Percentiles rank a stretch among this genome's conserved stretches.
phyloP scores from a whole-genome alignment of 257 asterid genomes.

The Anisodus acutangulus region DNA sequence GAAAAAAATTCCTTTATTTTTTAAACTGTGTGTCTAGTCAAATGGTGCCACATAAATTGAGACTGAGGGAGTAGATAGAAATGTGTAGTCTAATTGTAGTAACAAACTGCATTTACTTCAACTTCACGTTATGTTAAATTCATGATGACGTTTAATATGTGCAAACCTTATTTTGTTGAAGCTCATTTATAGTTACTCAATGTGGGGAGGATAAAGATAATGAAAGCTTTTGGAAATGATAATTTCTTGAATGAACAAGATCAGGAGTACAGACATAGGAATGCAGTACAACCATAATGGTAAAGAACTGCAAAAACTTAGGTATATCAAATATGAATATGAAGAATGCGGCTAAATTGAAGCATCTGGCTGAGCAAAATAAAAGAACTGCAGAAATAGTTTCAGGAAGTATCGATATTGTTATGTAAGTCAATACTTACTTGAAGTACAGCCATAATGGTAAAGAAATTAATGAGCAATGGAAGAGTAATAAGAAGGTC shows the following conservation, averaged over 20 bases:
- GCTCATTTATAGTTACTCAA: slow-evolving; percentile 54
- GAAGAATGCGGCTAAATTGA: slow-evolving; percentile 89
- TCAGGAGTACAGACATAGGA: slow-evolving; percentile 62
- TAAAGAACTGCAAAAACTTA: no score
- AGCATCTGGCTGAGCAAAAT: slow-evolving; percentile 55
- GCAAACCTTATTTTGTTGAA: slow-evolving; percentile 45
- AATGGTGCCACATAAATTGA: no score
- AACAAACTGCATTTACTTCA: slow-evolving; percentile 44
- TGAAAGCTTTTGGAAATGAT: slow-evolving; percentile 47
- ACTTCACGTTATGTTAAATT: no score
- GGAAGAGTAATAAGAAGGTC: slow-evolving; percentile 47
- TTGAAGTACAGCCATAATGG: slow-evolving; percentile 40
- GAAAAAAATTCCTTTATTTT: no score
- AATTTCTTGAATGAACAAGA: slow-evolving; percentile 52
- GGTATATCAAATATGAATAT: slow-evolving; percentile 86
- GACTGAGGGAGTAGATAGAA: no score
- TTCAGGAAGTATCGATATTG: no score
- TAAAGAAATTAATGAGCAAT: slow-evolving; percentile 46
- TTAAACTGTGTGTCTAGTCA: no score
- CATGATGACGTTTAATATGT: slow-evolving; percentile 23
- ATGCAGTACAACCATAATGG: no score
- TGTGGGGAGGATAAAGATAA: slow-evolving; percentile 49
- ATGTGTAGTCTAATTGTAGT: slow-evolving; percentile 26
- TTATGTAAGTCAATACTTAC: slow-evolving; percentile 24
- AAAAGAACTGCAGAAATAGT: no score